These are phyloP conservation scores for Sarcodon aspratus DNA, from an alignment of 768 basidiomycete genomes.

Conservation along the genomic window DNA sequence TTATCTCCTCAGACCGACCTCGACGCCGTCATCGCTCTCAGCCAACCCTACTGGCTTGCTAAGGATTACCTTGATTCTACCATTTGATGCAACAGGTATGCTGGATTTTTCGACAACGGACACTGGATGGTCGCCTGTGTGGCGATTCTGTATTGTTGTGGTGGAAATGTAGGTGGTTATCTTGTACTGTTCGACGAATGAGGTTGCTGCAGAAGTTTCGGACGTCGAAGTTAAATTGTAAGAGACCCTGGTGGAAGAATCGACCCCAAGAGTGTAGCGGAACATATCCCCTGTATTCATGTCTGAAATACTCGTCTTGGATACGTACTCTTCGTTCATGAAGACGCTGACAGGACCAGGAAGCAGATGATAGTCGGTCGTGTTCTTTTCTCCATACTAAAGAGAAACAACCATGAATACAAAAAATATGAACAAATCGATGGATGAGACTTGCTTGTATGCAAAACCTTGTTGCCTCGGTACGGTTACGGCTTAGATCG, in stretches of 20 bases:
- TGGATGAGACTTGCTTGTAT: background rate
- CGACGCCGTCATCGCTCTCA: constrained; percentile 29
- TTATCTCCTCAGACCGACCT: constrained; percentile 13
- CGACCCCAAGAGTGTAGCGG: constrained; percentile 39
- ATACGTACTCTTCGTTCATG: constrained; percentile 44
- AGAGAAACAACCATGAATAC: constrained; percentile 31
- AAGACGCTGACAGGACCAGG: constrained; percentile 44
- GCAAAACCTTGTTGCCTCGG: constrained; percentile 23
- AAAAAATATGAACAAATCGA: background rate
- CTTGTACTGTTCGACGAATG: constrained; percentile 32
- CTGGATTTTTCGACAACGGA: constrained; percentile 37
- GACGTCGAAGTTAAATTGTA: constrained; percentile 30
- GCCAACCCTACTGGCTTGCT: constrained; percentile 35
- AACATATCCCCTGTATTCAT: constrained; percentile 40
- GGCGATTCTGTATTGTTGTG: constrained; percentile 35
- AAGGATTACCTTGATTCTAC: constrained; percentile 29
- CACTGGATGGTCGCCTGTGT: constrained; percentile 28
- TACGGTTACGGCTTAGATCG: constrained; percentile 34
- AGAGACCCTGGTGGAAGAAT: constrained; percentile 17
- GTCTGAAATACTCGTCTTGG: constrained; percentile 37
- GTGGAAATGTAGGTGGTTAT: constrained; percentile 29
- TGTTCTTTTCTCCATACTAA: constrained; percentile 43
- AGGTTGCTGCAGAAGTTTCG: constrained; percentile 23
- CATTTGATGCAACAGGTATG: constrained; percentile 23
- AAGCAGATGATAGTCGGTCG: constrained; percentile 43